phyloP scores from a whole-genome alignment of 2,329 filamentous ascomycete species.

The Aspergillus bombycis region DNA sequence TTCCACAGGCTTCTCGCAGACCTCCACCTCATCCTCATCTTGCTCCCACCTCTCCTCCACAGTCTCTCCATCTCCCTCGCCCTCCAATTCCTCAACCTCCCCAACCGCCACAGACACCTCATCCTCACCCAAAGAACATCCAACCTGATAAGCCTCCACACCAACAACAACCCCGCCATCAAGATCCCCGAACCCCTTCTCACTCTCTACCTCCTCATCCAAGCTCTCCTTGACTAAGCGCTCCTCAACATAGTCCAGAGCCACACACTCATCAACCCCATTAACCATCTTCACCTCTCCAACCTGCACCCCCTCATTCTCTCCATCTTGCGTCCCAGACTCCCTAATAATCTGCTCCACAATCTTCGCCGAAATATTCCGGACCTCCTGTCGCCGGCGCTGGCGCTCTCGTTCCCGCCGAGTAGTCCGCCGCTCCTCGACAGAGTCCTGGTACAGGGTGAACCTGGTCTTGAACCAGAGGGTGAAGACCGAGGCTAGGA shows the following conservation, averaged over 20 bases:
- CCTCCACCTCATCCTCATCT: neutral
- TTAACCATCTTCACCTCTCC: neutral
- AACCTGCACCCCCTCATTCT: neutral
- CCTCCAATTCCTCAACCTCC: neutral
- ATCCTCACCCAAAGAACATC: neutral
- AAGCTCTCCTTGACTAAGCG: neutral
- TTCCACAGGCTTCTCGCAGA: neutral
- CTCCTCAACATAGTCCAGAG: too few relatives aligned
- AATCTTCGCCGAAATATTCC: neutral
- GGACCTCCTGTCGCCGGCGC: neutral
- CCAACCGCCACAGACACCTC: neutral
- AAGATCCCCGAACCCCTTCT: neutral
- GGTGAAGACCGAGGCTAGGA: conserved; percentile 20
- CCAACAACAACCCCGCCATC: neutral
- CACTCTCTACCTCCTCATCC: neutral
- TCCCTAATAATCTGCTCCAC: neutral
- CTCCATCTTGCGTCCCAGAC: too few relatives aligned
- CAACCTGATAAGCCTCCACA: neutral
- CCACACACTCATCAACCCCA: neutral
- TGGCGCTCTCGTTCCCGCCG: conserved; percentile 3
- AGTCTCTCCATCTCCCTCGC: neutral
- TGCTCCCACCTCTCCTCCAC: neutral
- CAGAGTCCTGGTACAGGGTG: neutral
- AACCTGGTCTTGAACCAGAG: conserved; percentile 22
- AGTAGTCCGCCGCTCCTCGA: neutral